Percentiles rank a stretch among this genome's conserved stretches.
Conservation (phyloP, 148 eudicot species). For the Vaccinium darrowii region DNA sequence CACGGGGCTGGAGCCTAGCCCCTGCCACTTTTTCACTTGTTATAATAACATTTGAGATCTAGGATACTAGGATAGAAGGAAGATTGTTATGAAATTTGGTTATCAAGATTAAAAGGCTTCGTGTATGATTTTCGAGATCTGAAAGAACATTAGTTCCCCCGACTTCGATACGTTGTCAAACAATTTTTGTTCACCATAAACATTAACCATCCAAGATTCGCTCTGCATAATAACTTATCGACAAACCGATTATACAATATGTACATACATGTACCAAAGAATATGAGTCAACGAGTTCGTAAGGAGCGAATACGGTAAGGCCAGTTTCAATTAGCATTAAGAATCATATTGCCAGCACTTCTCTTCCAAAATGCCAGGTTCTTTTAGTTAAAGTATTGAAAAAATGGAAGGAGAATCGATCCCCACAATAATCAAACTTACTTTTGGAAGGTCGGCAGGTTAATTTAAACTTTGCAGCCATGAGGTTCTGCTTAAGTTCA, state of each 20-base stretch:
- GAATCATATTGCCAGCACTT: slow-evolving; percentile 7
- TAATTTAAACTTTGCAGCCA: background rate
- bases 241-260: background rate
- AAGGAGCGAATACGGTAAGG: background rate
- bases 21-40: too few species aligned
- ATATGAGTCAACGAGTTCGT: slow-evolving; percentile 10
- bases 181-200: too few species aligned
- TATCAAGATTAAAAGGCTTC: too few species aligned
- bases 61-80: too few species aligned
- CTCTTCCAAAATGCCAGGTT: background rate
- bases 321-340: background rate
- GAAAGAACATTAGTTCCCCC: background rate
- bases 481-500: slow-evolving; percentile 5
- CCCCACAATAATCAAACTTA: background rate
- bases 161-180: background rate
- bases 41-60: too few species aligned
- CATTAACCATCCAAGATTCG: background rate
- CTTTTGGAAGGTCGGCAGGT: background rate
- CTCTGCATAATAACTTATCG: background rate
- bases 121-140: background rate
- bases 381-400: background rate
- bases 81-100: too few species aligned
- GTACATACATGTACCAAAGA: background rate
- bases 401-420: background rate
- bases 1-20: too few species aligned